phyloP scores from a whole-genome alignment of 2,329 filamentous ascomycete genomes.

The Pseudohalonectria lignicola region DNA sequence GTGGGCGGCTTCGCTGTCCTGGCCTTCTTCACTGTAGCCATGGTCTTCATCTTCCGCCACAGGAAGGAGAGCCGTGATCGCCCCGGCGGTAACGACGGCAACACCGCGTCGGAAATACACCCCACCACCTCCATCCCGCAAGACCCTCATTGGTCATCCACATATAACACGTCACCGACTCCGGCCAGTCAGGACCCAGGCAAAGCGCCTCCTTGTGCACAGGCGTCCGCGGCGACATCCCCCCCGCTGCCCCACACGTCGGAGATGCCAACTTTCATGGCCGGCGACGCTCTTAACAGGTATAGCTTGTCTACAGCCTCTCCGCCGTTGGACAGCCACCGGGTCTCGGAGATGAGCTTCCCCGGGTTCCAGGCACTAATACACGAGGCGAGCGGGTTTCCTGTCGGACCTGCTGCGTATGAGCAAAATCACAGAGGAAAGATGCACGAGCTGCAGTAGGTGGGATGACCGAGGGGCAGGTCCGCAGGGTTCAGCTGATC shows the following conservation, averaged over 20 bases:
- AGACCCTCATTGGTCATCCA: not conserved
- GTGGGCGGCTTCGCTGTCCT: slow-evolving; percentile 24
- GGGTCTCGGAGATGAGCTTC: slow-evolving; percentile 1
- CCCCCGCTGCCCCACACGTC: not conserved
- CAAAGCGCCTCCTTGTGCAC: too few species aligned
- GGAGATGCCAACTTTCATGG: not conserved
- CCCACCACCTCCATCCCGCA: not conserved
- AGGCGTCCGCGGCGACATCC: not conserved
- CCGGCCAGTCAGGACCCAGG: not conserved
- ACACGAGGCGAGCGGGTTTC: slow-evolving; percentile 25
- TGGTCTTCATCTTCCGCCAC: slow-evolving; percentile 19
- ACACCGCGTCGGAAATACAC: not conserved
- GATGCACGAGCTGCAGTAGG: slow-evolving; percentile 27
- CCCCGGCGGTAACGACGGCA: slow-evolving; percentile 1
- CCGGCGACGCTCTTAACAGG: not conserved
- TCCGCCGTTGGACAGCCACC: not conserved
- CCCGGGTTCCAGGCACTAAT: slow-evolving; percentile 5
- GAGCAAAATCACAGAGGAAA: slow-evolving; percentile 23
- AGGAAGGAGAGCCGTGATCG: too few species aligned
- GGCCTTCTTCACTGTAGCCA: slow-evolving; percentile 15
- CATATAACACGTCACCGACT: slow-evolving; percentile 22
- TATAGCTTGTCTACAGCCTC: not conserved
- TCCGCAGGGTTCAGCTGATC: not conserved
- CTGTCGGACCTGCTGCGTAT: slow-evolving; percentile 16
- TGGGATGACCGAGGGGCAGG: not conserved